Evolutionary conservation across 371 early-diverging fungal species (phyloP).

Genomic region (Mortierella sp.): DNA sequence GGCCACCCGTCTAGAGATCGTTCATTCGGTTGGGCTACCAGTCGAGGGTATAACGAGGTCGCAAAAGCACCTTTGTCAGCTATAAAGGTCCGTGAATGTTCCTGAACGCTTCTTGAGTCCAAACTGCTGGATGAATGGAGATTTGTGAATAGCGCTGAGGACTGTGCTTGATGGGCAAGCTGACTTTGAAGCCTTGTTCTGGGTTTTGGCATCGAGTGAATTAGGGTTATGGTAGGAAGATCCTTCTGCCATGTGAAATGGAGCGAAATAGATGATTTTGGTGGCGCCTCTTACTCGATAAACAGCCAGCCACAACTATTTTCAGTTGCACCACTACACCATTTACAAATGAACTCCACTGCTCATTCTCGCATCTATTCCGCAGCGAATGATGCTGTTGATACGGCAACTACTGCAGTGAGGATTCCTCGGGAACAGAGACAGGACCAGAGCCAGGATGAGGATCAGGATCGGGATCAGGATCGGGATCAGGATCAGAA

Average conservation of each 20-base stretch:
- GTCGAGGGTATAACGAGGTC: neutral
- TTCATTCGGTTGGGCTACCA: neutral
- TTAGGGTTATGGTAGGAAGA: neutral
- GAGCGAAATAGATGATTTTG: conserved; percentile 1
- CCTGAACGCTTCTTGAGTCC: neutral
- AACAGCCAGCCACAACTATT: neutral
- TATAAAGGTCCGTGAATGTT: neutral
- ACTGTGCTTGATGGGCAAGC: neutral
- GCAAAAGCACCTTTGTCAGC: neutral
- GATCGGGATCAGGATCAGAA: no score
- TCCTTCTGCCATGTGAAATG: neutral
- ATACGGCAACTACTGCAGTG: neutral
- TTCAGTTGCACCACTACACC: no score
- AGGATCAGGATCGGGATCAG: neutral
- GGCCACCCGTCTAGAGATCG: neutral
- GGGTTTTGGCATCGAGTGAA: neutral
- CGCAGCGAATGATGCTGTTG: no score
- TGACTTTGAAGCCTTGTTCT: neutral
- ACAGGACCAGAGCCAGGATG: neutral
- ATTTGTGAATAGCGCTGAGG: neutral
- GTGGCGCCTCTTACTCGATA: neutral
- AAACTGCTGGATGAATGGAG: no score
- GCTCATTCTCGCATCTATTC: no score
- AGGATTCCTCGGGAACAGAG: neutral
- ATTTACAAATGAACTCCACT: no score